Evolutionary conservation across 257 asterid species (phyloP), one percentile per base, ranked within the genome.

Genomic region (Petrea volubilis): DNA sequence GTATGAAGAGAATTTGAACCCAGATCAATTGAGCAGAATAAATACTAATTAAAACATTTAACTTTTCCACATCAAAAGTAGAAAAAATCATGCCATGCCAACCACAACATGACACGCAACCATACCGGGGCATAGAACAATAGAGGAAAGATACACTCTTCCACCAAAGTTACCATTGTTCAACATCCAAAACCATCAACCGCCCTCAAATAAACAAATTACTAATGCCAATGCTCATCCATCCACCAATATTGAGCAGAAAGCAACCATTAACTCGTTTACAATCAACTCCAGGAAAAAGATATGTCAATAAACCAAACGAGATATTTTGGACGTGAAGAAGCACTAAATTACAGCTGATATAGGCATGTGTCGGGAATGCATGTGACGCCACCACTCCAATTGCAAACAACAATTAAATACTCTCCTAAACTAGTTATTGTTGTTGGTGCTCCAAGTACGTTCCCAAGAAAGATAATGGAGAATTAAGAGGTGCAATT

Each of bases 321-420:
- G 62, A 21, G 44, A 44, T 17, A 27, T 38, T 12, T 18, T 50
- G 61, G 66, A 18, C 28, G 25, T 29, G 25, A 31, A 21, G 67
- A 77, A 71, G 36, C 74, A 59, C 14, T 6, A 59, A 28, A 41
- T 38, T 31, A 68, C 29, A 67, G 66, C 36, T 55, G 64, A 25
- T 34, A 50, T 18, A 72, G 53, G 21, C 58, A 70, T 43, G 15
- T 4, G 43, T 7, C n/a, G 18, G 15, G 61, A 46, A 40, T 27
- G 62, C 55, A 49, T 14, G 17, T 14, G 7, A 20, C 58, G 10
- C 5, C 31, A 28, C 64, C 60, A 23, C 40, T 18, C 38, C 20
- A 52, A 20, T 29, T 23, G 49, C 41, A 15, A 52, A 56, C n/a
- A 67, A 50, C 41, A 40, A 15, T 27, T 58, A 24, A 55, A 53